These are phyloP conservation scores for Pelargonium citronellum DNA, from an alignment of 441 rosid species.

Conservation along the genomic window DNA sequence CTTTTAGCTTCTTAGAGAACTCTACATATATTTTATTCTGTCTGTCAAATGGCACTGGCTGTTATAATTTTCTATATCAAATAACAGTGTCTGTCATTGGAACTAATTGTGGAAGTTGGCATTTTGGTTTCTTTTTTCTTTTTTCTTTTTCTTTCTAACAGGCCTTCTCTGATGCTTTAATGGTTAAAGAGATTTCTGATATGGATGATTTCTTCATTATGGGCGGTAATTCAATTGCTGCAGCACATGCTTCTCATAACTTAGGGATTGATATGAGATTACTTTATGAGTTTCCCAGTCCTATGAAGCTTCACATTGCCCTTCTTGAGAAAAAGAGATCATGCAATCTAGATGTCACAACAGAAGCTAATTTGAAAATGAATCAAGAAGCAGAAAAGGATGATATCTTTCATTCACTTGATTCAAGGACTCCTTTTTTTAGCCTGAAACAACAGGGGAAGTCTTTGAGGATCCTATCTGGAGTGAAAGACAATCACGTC, in stretches of 20 bases:
- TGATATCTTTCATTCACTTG: constrained; percentile 23
- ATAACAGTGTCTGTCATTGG: constrained; percentile 8
- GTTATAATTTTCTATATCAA: background rate
- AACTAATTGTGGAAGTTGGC: constrained; percentile 17
- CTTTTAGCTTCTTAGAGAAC: background rate
- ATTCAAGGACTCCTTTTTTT: constrained; percentile 25
- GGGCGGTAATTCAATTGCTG: constrained; percentile 87
- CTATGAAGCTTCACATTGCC: constrained; percentile 48
- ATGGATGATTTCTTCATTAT: constrained; percentile 71
- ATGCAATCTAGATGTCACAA: constrained; percentile 23
- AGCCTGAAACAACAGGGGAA: constrained; percentile 23
- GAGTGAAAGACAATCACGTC: constrained; percentile 25
- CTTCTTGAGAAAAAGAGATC: constrained; percentile 40
- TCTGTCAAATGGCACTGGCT: constrained; percentile 7
- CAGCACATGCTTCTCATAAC: constrained; percentile 75
- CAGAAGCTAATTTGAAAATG: constrained; percentile 24
- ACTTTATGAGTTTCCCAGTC: constrained; percentile 64
- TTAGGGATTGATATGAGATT: constrained; percentile 75
- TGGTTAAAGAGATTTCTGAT: constrained; percentile 57
- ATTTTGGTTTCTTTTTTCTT: background rate
- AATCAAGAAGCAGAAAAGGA: constrained; percentile 27
- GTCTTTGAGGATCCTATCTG: constrained; percentile 22
- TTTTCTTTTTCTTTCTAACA: constrained; percentile 27
- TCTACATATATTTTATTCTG: background rate
- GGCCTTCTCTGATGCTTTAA: constrained; percentile 70